phyloP scores from a whole-genome alignment of 2,329 filamentous ascomycete species.

The Nothophoma quercina region DNA sequence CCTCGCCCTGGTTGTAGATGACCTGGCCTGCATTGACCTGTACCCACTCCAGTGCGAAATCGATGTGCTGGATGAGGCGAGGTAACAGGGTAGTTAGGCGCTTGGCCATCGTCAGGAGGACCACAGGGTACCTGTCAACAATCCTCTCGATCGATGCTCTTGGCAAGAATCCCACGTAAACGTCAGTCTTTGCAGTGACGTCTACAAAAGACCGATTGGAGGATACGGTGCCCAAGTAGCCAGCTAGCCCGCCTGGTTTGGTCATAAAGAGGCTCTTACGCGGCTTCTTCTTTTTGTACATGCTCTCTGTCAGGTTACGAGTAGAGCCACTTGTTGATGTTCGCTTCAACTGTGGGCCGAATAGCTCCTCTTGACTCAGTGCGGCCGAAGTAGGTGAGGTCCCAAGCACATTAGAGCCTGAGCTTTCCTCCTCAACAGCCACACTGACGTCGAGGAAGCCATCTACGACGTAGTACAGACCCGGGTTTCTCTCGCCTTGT shows the following conservation, averaged over 20 bases:
- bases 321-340: conserved; percentile 34
- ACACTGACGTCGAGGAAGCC: conserved; percentile 95
- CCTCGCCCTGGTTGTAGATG: conserved; percentile 90
- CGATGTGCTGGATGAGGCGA: conserved; percentile 90
- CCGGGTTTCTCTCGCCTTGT: conserved; percentile 95
- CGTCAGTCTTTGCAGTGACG: conserved; percentile 96
- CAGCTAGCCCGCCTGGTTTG: conserved; percentile 92
- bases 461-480: conserved; percentile 96
- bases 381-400: conserved; percentile 47
- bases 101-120: conserved; percentile 95
- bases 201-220: conserved; percentile 97
- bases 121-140: conserved; percentile 89
- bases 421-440: conserved; percentile 70
- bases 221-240: conserved; percentile 92
- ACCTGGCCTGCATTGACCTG: conserved; percentile 96
- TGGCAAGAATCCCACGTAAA: conserved; percentile 95
- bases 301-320: conserved; percentile 37
- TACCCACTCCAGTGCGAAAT: conserved; percentile 98
- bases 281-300: conserved; percentile 57
- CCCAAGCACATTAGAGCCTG: conserved; percentile 54
- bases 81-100: conserved; percentile 88
- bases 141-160: conserved; percentile 86
- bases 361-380: conserved; percentile 48
- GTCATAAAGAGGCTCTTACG: conserved; percentile 85
- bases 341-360: conserved; percentile 38